Conservation (phyloP, 2,329 filamentous ascomycete genomes). For the Cercospora citrullina region DNA sequence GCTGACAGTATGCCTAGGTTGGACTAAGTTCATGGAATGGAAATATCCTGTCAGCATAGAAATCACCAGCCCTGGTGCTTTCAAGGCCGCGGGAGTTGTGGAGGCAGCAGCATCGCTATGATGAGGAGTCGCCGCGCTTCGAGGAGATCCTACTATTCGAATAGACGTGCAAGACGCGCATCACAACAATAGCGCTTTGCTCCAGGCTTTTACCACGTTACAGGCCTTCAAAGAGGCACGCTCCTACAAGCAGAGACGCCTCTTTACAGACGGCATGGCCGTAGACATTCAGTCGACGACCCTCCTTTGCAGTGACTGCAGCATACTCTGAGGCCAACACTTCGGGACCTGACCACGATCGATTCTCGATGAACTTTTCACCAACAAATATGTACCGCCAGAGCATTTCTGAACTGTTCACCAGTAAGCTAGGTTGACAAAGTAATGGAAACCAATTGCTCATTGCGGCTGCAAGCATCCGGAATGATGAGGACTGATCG, state of each 20-base stretch:
- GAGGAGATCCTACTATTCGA: not conserved
- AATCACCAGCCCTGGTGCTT: constrained; percentile 48
- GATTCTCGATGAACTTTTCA: not conserved
- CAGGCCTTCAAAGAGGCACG: not conserved
- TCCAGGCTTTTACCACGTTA: not conserved
- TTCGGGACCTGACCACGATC: not conserved
- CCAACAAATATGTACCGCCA: too few species aligned
- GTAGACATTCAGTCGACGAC: not conserved
- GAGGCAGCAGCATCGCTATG: constrained; percentile 48
- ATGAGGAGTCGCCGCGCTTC: constrained; percentile 2
- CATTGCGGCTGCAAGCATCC: too few species aligned
- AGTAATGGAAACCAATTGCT: too few species aligned
- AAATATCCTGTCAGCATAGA: constrained; percentile 77
- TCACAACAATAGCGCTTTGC: not conserved
- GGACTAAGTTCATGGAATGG: constrained; percentile 94
- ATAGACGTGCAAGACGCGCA: not conserved
- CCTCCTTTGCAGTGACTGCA: not conserved
- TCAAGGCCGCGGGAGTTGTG: constrained; percentile 50
- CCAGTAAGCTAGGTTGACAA: too few species aligned
- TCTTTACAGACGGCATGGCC: not conserved
- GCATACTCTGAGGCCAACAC: not conserved
- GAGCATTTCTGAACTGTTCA: too few species aligned
- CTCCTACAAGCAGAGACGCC: not conserved
- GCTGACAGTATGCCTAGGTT: constrained; percentile 59
- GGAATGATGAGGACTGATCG: not conserved